A percentile compares a stretch with the other conserved stretches of the same genome.
These are phyloP conservation scores for Lactifluus piperatus DNA, from an alignment of 768 basidiomycete genomes.

Conservation along the genomic window DNA sequence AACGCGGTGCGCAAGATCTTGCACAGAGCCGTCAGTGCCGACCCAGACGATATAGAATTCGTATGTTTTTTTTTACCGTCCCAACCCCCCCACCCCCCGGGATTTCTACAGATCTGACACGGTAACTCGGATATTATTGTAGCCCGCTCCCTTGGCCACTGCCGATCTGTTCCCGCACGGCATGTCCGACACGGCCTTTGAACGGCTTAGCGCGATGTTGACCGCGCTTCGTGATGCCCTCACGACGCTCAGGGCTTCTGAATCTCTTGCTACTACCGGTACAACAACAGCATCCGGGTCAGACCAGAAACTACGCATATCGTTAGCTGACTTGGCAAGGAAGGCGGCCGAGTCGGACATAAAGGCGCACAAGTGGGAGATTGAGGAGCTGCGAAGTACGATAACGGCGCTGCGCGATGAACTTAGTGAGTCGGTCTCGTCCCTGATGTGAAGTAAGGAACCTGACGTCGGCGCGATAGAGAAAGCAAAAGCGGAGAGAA, in stretches of 20 bases:
- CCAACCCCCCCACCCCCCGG: conserved; percentile 25
- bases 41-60: conserved; percentile 39
- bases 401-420: conserved; percentile 41
- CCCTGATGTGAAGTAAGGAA: no score
- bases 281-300: neutral
- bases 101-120: neutral
- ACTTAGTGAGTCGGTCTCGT: neutral
- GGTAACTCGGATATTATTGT: neutral
- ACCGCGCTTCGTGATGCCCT: conserved; percentile 22
- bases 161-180: conserved; percentile 25
- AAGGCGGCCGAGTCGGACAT: conserved; percentile 17
- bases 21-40: conserved; percentile 33
- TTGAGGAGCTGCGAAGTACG: conserved; percentile 40
- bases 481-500: no score
- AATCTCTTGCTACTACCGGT: neutral
- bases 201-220: conserved; percentile 24
- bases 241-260: conserved; percentile 1
- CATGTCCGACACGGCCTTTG: conserved; percentile 22
- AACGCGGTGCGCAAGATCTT: conserved; percentile 56
- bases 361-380: conserved; percentile 33
- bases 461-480: no score
- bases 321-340: conserved; percentile 8
- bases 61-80: conserved; percentile 28
- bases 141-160: conserved; percentile 24
- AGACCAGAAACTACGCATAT: conserved; percentile 3